Conservation (phyloP, 306 rosid genomes). For the Fragaria vesca region DNA sequence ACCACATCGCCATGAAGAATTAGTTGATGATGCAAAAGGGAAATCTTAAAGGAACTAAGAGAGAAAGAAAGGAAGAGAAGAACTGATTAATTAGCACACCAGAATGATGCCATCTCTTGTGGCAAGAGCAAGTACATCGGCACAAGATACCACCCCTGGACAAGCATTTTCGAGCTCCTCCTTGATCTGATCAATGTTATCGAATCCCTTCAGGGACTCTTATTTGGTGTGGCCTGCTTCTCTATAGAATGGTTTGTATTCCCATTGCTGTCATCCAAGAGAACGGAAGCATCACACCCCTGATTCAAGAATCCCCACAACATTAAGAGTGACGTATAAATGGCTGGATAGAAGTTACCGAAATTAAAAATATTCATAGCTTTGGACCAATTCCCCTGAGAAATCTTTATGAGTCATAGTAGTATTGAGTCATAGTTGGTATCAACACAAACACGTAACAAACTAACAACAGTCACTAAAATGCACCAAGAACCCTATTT, state of each 20-base stretch:
- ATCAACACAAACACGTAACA: neutral
- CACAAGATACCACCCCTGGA: slow-evolving; percentile 47
- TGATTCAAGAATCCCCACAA: slow-evolving; percentile 7
- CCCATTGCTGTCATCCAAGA: slow-evolving; percentile 49
- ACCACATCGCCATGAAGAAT: too few species aligned
- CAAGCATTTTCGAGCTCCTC: slow-evolving; percentile 43
- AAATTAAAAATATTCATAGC: neutral
- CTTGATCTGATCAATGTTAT: slow-evolving; percentile 33
- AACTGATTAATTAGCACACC: slow-evolving; percentile 16
- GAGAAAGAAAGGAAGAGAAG: neutral
- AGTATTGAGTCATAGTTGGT: neutral
- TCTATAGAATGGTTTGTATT: slow-evolving; percentile 43
- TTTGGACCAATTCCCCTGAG: neutral
- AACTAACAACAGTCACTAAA: neutral
- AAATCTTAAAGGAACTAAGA: neutral
- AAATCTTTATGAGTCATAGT: neutral
- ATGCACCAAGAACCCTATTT: neutral
- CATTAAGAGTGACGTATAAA: neutral
- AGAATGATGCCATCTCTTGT: slow-evolving; percentile 45
- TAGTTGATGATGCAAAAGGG: neutral
- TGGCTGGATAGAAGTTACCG: neutral
- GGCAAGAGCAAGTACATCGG: slow-evolving; percentile 41
- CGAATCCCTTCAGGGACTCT: slow-evolving; percentile 37
- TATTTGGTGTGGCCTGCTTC: slow-evolving; percentile 81
- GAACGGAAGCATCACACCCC: slow-evolving; percentile 54